Conservation (phyloP, 495 filamentous ascomycete genomes). For the Trichoderma gamsii region DNA sequence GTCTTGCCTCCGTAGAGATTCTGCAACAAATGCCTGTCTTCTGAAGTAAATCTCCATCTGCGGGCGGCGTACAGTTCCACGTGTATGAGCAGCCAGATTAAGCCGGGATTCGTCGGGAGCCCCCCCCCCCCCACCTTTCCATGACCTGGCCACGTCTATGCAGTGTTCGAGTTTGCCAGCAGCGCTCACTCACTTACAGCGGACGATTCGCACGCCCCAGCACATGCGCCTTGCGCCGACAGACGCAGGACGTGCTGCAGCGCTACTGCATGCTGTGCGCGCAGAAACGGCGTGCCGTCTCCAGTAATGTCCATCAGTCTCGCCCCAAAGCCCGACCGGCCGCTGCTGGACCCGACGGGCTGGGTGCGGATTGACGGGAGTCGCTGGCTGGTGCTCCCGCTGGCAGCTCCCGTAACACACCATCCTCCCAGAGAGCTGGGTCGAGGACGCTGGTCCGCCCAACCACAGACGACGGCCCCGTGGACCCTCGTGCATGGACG, state of each 20-base stretch:
- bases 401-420: constrained; percentile 12
- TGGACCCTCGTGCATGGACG: constrained; percentile 4
- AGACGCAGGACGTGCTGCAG: constrained; percentile 12
- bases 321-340: constrained; percentile 9
- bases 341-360: constrained; percentile 10
- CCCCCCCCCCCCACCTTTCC: neutral
- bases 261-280: neutral
- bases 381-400: neutral
- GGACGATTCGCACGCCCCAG: neutral
- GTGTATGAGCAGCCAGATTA: neutral
- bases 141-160: neutral
- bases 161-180: neutral
- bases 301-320: neutral
- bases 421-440: constrained; percentile 12
- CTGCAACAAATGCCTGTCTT: neutral
- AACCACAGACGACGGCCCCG: constrained; percentile 1
- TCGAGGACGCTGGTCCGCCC: neutral
- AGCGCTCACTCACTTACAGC: neutral
- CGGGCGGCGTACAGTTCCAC: neutral
- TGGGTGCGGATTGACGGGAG: constrained; percentile 14
- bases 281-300: neutral
- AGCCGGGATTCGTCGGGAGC: neutral
- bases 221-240: neutral
- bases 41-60: neutral
- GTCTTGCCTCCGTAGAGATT: neutral